Base-by-base conservation (phyloP, 2,329 filamentous ascomycete species). In the Trichoderma sp. region DNA sequence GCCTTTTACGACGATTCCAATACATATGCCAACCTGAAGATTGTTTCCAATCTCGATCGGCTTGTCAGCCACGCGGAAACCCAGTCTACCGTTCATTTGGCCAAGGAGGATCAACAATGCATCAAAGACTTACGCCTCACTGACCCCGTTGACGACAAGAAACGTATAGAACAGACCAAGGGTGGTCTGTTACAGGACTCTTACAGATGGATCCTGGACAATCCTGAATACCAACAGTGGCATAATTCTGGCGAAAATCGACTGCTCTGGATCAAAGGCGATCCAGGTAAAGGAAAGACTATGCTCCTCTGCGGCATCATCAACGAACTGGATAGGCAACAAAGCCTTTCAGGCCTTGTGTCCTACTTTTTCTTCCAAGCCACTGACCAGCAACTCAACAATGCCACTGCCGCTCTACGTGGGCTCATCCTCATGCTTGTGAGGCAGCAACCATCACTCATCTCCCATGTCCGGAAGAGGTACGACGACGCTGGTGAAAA, bases 241-340 rank as follows among this genome's bases (percentile, higher is more conserved):
- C 39, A 39, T 2, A 45, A 70, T 3, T 62, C 71, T 34, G 3
- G 48, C 0, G 5, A 71, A 0, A 66, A 41, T 39, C 67, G 41
- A 4, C 60, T 79, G 14, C 74, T 80, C 2, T 79, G 78, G 78
- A 71, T 79, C 43, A 76, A 68, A 39, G 78, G 77, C 0, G 75
- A 75, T 50, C 74, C 79, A 1, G 79, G 79, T 7, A 81, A 78
- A 45, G 79, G 79, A 26, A 81, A 81, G 69, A 81, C 78, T 0
- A 81, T 81, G 77, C 69, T 81, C 3, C 66, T 81, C 0, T 76
- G 72, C 26, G 75, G 76, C 9, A 75, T 80, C 30, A 74, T 79
- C 47, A 9, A 62, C 24, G 50, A 65, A 26, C n/a, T 63, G 15
- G 19, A 56, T 7, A 59, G 45, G n/a, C 45, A 39, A 10, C 17